Conservation (phyloP, 208 protist genomes). For the Wallacemonas rigidus region DNA sequence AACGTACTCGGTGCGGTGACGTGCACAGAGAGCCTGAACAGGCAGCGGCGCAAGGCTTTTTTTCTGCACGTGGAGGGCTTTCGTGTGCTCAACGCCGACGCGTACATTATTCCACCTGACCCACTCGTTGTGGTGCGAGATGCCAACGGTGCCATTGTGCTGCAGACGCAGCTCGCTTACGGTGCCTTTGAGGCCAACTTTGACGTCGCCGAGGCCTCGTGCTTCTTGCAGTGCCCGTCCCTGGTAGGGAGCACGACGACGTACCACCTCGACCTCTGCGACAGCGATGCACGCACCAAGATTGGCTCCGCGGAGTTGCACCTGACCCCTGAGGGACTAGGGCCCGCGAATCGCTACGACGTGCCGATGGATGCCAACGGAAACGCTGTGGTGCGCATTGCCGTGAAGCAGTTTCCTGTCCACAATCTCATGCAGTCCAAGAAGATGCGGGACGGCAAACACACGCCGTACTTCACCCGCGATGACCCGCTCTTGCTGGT, state of each 20-base stretch:
- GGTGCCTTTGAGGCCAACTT: conserved; percentile 55
- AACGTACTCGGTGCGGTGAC: conserved; percentile 55
- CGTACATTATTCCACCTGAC: conserved; percentile 68
- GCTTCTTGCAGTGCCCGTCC: conserved; percentile 69
- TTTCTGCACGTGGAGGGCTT: conserved; percentile 67
- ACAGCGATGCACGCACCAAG: conserved; percentile 60
- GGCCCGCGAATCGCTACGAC: conserved; percentile 41
- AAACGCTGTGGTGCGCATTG: conserved; percentile 40
- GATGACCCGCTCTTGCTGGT: conserved; percentile 50
- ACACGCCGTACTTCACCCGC: conserved; percentile 15
- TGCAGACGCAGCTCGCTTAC: conserved; percentile 67
- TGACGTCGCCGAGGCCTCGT: conserved; percentile 58
- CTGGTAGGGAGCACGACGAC: conserved; percentile 50
- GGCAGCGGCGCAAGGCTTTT: conserved; percentile 37
- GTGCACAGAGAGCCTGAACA: conserved; percentile 30
- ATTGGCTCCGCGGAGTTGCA: conserved; percentile 54
- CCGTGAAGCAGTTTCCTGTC: conserved; percentile 24
- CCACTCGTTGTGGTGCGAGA: conserved; percentile 76
- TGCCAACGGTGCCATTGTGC: conserved; percentile 38
- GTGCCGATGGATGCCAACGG: conserved; percentile 38
- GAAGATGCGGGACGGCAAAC: conserved; percentile 18
- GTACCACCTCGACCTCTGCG: conserved; percentile 78
- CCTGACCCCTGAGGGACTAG: conserved; percentile 52
- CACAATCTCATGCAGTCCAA: conserved; percentile 19
- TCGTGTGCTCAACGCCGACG: conserved; percentile 19